Evolutionary conservation across 176 grass and related monocot genomes (phyloP), one percentile per base, ranked within the genome.

Genomic region (Coix lacrymajobi): DNA sequence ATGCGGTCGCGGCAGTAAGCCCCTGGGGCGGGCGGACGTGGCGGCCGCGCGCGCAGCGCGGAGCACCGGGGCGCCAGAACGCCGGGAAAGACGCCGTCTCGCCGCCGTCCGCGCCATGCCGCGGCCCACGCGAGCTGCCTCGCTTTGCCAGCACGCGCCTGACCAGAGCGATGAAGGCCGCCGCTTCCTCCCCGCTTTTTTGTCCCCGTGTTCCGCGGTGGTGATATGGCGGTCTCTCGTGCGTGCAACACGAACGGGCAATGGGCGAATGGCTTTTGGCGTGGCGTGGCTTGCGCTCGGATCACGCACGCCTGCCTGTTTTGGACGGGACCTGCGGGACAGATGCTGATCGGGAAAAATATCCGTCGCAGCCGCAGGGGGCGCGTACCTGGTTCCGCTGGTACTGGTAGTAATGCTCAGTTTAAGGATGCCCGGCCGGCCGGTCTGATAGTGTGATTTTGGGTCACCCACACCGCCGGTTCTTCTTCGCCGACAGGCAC

Each of bases 401-500:
- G 4, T 37, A 7, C 3, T 37, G 5, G 36, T 51, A 19, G 51
- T 10, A 56, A n/a, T 22, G 51, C 3, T 22, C 20, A 56, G 51
- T 56, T 56, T 56, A 56, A 56, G 51, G 51, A 9, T 56, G 51
- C 51, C 51, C 20, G 20, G 51, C 17, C 49, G 49, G 2, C 0
- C 7, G 49, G 49, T 52, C 19, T 62, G 24, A 0, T 0, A 13
- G 25, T 22, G 36, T 26, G n/a, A 28, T n/a, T 43, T 78, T 6
- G 74, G 32, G 26, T 31, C 17, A 13, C 15, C 0, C 7, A 2
- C 13, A 0, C n/a, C n/a, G n/a, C 0, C 41, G 7, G 31, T n/a
- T n/a, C n/a, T 67, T 60, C 8, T 10, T 44, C 13, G 81, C 69
- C 87, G 77, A 85, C 82, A 69, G 13, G 34, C 87, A 38, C 49